phyloP scores from a whole-genome alignment of 78 protist genomes.

The Bigelowiella natans region DNA sequence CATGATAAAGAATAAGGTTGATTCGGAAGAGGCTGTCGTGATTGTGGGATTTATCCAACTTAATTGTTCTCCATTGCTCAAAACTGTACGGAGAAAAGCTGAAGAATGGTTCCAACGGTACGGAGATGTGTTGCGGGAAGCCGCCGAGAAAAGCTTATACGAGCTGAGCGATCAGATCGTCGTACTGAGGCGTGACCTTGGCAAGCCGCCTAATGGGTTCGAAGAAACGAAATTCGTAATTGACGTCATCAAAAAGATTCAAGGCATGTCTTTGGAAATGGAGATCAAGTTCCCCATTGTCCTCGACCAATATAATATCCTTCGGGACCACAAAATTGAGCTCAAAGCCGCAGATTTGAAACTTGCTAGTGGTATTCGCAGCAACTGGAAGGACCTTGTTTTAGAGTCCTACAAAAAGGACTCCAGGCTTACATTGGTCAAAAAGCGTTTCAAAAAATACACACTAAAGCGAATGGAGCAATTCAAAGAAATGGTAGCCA shows the following conservation, averaged over 20 bases:
- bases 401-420: slow-evolving; percentile 9
- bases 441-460: slow-evolving; percentile 41
- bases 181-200: slow-evolving; percentile 24
- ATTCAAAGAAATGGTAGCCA: not conserved
- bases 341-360: slow-evolving; percentile 15
- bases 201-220: slow-evolving; percentile 26
- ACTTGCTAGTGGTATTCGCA: not conserved
- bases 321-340: slow-evolving; percentile 25
- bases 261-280: slow-evolving; percentile 13
- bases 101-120: not conserved
- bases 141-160: not conserved
- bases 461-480: slow-evolving; percentile 34
- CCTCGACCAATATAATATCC: slow-evolving; percentile 41
- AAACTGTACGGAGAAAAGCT: not conserved
- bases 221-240: slow-evolving; percentile 62
- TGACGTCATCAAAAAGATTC: slow-evolving; percentile 30
- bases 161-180: not conserved
- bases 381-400: slow-evolving; percentile 19
- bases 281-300: slow-evolving; percentile 41
- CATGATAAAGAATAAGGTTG: not conserved
- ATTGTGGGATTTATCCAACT: not conserved
- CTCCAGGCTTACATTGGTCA: slow-evolving; percentile 18
- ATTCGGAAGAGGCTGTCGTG: not conserved
- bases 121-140: not conserved
- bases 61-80: not conserved